Evolutionary conservation across 2,329 filamentous ascomycete species (phyloP).

Genomic region (Colletotrichum sp.): DNA sequence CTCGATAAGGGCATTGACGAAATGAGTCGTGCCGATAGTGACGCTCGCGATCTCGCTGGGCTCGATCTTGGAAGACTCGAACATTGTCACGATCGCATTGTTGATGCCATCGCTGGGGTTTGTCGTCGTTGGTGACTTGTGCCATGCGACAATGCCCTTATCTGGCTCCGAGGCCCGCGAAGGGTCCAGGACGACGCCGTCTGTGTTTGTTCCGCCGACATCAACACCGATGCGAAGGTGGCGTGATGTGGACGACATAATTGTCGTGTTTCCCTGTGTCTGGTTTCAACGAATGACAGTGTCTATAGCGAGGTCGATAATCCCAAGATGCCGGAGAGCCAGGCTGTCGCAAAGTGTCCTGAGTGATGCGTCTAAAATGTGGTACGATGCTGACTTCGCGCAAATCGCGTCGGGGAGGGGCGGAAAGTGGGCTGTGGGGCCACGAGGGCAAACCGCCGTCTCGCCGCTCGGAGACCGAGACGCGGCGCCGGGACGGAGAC

Average conservation of each 20-base stretch:
- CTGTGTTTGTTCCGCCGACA: constrained; percentile 57
- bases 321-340: not conserved
- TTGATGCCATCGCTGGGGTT: constrained; percentile 52
- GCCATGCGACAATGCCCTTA: constrained; percentile 52
- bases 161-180: constrained; percentile 33
- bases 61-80: constrained; percentile 35
- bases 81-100: constrained; percentile 47
- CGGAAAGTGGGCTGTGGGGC: not conserved
- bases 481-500: not conserved
- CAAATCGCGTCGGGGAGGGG: not conserved
- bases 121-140: constrained; percentile 53
- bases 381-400: not conserved
- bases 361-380: not conserved
- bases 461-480: not conserved
- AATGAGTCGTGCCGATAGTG: constrained; percentile 61
- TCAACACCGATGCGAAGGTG: constrained; percentile 45
- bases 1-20: constrained; percentile 63
- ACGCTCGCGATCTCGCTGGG: constrained; percentile 48
- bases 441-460: not conserved
- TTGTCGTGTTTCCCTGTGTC: accelerated
- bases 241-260: not conserved
- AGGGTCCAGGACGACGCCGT: constrained; percentile 56
- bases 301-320: no score
- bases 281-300: not conserved
- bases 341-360: not conserved